phyloP scores from a whole-genome alignment of 163 green algal species.

The Scenedesmus sp. region DNA sequence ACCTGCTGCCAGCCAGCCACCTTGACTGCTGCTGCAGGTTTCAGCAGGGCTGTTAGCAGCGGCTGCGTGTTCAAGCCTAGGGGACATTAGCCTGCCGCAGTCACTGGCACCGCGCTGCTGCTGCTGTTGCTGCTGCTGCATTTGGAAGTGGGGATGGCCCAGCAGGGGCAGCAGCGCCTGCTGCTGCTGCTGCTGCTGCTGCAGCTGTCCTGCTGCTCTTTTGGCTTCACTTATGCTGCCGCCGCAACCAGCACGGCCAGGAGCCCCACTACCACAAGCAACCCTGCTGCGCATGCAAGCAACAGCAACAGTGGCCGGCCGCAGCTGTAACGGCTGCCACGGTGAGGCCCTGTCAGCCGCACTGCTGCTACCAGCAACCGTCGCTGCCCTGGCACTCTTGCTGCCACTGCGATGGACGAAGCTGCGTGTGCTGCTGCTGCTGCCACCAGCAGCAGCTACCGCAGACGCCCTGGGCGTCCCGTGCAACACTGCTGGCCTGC shows the following conservation, averaged over 20 bases:
- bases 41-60: not conserved
- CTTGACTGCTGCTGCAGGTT: not conserved
- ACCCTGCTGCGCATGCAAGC: not conserved
- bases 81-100: not conserved
- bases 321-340: constrained; percentile 10
- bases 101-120: not conserved
- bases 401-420: not conserved
- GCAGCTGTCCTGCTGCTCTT: not conserved
- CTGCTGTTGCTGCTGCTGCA: not conserved
- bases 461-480: not conserved
- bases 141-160: not conserved
- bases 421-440: not conserved
- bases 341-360: too few relatives aligned
- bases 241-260: not conserved
- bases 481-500: not conserved
- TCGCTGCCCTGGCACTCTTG: not conserved
- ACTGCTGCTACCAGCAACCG: not conserved
- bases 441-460: not conserved
- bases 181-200: not conserved
- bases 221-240: not conserved
- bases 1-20: not conserved
- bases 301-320: not conserved
- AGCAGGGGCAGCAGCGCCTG: not conserved
- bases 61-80: not conserved
- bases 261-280: not conserved